Conservation (phyloP, 2,329 filamentous ascomycete species). For the Elsinoe necatrix region DNA sequence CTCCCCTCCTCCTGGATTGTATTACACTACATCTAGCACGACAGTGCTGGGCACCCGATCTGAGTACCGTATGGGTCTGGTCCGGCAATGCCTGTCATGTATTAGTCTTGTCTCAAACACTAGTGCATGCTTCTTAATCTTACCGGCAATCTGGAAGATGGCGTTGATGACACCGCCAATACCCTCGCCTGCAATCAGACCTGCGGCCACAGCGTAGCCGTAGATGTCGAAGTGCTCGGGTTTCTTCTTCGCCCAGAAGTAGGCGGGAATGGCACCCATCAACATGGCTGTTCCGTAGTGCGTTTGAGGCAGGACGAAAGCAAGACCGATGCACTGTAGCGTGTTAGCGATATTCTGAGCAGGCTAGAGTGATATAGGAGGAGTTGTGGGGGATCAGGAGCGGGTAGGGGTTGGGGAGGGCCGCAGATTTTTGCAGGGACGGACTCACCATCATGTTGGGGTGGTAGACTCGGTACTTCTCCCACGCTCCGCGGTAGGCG, state of each 20-base stretch:
- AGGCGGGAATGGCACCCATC: slow-evolving; percentile 46
- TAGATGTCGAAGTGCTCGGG: slow-evolving; percentile 49
- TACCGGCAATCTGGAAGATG: slow-evolving; percentile 39
- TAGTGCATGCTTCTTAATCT: slow-evolving; percentile 26
- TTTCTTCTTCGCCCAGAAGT: slow-evolving; percentile 48
- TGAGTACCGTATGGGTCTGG: slow-evolving; percentile 32
- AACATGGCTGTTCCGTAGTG: slow-evolving; percentile 52
- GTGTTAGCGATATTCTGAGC: not conserved
- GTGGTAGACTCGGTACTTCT: slow-evolving; percentile 48
- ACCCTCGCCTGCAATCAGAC: slow-evolving; percentile 56
- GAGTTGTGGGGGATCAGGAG: no score
- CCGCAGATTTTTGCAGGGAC: not conserved
- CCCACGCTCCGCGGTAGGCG: slow-evolving; percentile 45
- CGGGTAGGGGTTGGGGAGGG: no score
- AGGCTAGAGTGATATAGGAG: not conserved
- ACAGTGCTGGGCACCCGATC: slow-evolving; percentile 35
- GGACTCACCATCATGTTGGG: slow-evolving; percentile 49
- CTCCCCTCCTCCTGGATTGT: not conserved
- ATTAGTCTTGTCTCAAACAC: not conserved
- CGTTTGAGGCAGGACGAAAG: slow-evolving; percentile 50
- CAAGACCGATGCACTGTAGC: slow-evolving; percentile 43
- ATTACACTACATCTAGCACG: slow-evolving; percentile 23
- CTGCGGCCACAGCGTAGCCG: slow-evolving; percentile 52
- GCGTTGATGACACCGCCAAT: slow-evolving; percentile 57
- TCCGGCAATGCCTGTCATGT: not conserved